Percentiles rank a stretch among this genome's conserved stretches.
phyloP scores from a whole-genome alignment of 2,329 filamentous ascomycete species.

The Diaporthe vaccinii region DNA sequence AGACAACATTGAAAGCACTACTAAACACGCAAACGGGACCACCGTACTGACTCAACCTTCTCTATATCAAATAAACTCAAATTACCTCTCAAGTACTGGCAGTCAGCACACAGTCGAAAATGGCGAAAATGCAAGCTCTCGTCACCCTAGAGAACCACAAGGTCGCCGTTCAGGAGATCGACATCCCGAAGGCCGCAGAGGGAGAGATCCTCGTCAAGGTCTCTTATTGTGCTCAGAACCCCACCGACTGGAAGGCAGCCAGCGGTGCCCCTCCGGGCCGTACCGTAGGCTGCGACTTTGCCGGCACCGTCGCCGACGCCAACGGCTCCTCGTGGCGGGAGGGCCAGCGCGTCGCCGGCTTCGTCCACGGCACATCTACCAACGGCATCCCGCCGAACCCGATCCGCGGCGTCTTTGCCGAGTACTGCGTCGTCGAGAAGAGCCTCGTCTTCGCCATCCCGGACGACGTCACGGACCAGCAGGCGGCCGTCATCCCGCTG shows the following conservation, averaged over 20 bases:
- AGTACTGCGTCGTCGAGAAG: constrained; percentile 47
- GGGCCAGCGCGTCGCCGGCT: constrained; percentile 52
- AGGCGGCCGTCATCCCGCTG: constrained; percentile 49
- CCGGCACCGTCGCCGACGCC: constrained; percentile 48
- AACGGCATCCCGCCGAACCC: constrained; percentile 35
- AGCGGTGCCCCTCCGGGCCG: constrained; percentile 44
- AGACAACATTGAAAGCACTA: not conserved
- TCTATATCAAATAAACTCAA: not conserved
- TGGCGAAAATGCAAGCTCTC: constrained; percentile 53
- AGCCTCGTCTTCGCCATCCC: constrained; percentile 49
- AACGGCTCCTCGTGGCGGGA: constrained; percentile 49
- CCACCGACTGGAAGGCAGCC: constrained; percentile 52
- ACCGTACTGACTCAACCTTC: not conserved
- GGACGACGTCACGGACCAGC: constrained; percentile 46
- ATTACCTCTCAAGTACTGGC: not conserved
- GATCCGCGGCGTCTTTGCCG: constrained; percentile 48
- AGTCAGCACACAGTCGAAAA: not conserved
- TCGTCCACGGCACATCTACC: constrained; percentile 48
- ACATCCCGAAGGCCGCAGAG: constrained; percentile 47
- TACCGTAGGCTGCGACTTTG: constrained; percentile 52
- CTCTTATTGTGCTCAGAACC: constrained; percentile 51
- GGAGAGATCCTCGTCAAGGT: constrained; percentile 53
- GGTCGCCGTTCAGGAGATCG: constrained; percentile 49
- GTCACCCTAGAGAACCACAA: constrained; percentile 49
- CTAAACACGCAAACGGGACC: not conserved